Evolutionary conservation across 768 basidiomycete genomes (phyloP).

Genomic region (Kwoniella dejecticola): DNA sequence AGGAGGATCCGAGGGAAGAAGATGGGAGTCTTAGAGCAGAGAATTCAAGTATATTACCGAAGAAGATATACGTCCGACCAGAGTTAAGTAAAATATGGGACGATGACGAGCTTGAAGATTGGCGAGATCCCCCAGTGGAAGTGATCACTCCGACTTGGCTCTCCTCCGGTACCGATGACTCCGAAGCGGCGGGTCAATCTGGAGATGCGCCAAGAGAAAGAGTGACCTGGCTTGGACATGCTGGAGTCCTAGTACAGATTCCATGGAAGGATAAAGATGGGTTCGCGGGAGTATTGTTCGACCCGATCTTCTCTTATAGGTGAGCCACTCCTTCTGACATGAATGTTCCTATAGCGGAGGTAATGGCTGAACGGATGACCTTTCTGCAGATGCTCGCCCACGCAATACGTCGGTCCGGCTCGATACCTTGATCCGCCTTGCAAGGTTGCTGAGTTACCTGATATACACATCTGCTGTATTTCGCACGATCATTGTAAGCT

Average conservation of each 20-base stretch:
- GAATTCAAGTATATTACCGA: slow-evolving; percentile 13
- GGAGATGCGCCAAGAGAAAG: slow-evolving; percentile 26
- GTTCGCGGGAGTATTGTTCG: slow-evolving; percentile 50
- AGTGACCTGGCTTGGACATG: slow-evolving; percentile 55
- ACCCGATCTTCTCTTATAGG: slow-evolving; percentile 55
- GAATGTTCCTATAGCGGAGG: too few species aligned
- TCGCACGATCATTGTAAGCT: slow-evolving; percentile 55
- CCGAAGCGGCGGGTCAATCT: not conserved
- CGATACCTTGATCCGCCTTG: slow-evolving; percentile 50
- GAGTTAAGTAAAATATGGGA: slow-evolving; percentile 29
- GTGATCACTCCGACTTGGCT: slow-evolving; percentile 35
- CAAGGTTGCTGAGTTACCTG: slow-evolving; percentile 43
- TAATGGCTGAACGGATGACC: too few species aligned
- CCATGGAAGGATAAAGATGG: slow-evolving; percentile 44
- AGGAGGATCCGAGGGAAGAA: slow-evolving; percentile 17
- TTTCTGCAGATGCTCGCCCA: slow-evolving; percentile 49
- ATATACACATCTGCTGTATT: slow-evolving; percentile 51
- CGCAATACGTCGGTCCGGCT: slow-evolving; percentile 52
- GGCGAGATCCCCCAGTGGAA: slow-evolving; percentile 46
- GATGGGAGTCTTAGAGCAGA: slow-evolving; percentile 8
- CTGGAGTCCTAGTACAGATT: slow-evolving; percentile 46
- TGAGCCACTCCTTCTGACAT: too few species aligned
- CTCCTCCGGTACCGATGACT: not conserved
- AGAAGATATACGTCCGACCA: slow-evolving; percentile 32
- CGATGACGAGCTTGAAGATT: slow-evolving; percentile 45